phyloP scores from a whole-genome alignment of 192 early-diverging fungal genomes.

The Fimicolochytrium jonesii region DNA sequence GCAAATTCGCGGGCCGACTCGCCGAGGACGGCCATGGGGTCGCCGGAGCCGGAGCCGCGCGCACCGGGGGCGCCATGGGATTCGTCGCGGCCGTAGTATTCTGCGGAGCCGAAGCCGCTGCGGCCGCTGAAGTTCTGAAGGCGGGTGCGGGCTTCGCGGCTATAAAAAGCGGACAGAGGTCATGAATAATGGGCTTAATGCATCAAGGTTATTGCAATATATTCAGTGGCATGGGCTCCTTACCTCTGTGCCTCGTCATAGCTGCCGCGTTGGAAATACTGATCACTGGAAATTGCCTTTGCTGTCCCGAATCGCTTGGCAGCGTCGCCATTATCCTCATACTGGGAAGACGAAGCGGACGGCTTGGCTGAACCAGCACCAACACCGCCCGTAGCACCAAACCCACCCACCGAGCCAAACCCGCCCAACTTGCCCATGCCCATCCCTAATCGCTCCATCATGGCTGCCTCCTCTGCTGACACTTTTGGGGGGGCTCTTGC shows the following conservation, averaged over 20 bases:
- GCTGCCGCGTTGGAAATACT: constrained; percentile 79
- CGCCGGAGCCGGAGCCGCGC: not conserved
- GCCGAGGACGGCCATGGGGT: constrained; percentile 28
- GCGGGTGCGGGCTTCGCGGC: constrained; percentile 41
- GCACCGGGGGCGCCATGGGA: not conserved
- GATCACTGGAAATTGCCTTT: constrained; percentile 87
- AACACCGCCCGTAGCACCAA: constrained; percentile 47
- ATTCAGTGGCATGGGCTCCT: not conserved
- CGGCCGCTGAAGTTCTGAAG: constrained; percentile 50
- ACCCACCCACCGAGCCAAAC: constrained; percentile 35
- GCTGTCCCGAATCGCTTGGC: constrained; percentile 77
- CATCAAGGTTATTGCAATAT: not conserved
- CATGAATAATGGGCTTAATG: too few relatives aligned
- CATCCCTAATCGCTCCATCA: constrained; percentile 62
- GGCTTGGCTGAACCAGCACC: not conserved
- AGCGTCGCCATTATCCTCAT: constrained; percentile 51
- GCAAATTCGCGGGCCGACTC: constrained; percentile 47
- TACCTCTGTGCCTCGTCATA: constrained; percentile 58
- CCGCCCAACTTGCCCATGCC: constrained; percentile 53
- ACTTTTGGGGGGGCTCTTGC: constrained; percentile 1
- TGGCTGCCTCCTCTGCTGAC: constrained; percentile 21
- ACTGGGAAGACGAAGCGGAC: not conserved
- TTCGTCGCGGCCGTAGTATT: constrained; percentile 51
- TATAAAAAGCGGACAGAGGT: constrained; percentile 17
- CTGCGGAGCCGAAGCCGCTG: constrained; percentile 51